Evolutionary conservation across 2,329 filamentous ascomycete genomes (phyloP), one percentile per base, ranked within the genome.

Genomic region (Alternaria panax): DNA sequence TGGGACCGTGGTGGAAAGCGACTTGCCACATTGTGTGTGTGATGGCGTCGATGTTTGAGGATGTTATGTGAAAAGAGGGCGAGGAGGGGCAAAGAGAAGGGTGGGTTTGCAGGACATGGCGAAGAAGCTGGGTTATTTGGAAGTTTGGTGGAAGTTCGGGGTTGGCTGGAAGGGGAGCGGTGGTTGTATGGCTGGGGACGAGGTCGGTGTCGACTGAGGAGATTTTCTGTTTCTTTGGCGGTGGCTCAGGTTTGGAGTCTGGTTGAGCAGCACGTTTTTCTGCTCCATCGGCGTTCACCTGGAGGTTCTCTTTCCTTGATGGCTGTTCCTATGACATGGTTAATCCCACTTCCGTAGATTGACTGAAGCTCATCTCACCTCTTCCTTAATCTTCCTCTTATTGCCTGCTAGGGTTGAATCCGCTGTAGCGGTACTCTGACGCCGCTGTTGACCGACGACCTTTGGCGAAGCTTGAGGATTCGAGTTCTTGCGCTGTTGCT

Each of bases 21-120:
- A 54, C 7, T 2, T 69, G 41, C 68, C 66, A 71, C 54, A 69
- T 62, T 0, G 36, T 34, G 43, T 70, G 55, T 0, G 67, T 34
- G 12, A 65, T 55, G 12, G 4, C 18, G 45, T 67, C 56, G 46
- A 69, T 51, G 14, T 58, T 50, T 0, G 7, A 14, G 7, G 51
- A 53, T n/a, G 24, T 50, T 22, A 62, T 42, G 16, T 36, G 28
- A 1, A 2, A 12, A 24, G n/a, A 18, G 22, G 2, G 30, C 34
- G 16, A 0, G 7, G 2, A 1, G 0, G 2, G 54, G 59, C 14
- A 28, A 63, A 38, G 2, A 63, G 20, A 5, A 1, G 54, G 48
- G 41, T 54, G 27, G 1, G 8, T 6, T 5, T 52, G 28, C 4
- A 64, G 24, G 27, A 53, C 34, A 32, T 52, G 24, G 6, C 6